These are phyloP conservation scores for Myxozyma vanderwaltii DNA, from an alignment of 805 yeast genomes.

Conservation along the genomic window DNA sequence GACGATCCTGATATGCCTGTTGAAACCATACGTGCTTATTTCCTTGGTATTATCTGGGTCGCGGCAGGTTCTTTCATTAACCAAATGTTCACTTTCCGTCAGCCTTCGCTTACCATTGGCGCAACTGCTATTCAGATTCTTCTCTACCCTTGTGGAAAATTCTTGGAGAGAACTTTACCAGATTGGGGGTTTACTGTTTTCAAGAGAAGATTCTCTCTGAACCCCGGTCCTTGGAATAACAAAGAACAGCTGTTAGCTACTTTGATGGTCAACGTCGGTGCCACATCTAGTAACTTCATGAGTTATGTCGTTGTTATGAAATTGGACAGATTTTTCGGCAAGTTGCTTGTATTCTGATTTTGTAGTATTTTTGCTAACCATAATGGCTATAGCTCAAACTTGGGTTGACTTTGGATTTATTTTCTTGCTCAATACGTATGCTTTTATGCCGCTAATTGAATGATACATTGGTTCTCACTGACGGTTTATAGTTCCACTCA, in stretches of 20 bases:
- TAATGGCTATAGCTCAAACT: too few species aligned
- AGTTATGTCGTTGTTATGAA: slow-evolving; percentile 8
- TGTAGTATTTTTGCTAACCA: too few species aligned
- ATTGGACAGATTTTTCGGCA: slow-evolving; percentile 46
- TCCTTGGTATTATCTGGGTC: slow-evolving; percentile 55
- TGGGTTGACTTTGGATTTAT: slow-evolving; percentile 55
- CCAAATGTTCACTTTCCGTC: slow-evolving; percentile 59
- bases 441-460: slow-evolving; percentile 62
- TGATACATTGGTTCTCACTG: too few species aligned
- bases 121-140: slow-evolving; percentile 67
- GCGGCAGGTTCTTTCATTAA: slow-evolving; percentile 62
- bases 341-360: too few species aligned
- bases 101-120: slow-evolving; percentile 58
- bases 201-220: slow-evolving; percentile 48
- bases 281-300: slow-evolving; percentile 7
- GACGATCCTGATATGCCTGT: slow-evolving; percentile 48
- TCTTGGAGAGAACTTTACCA: slow-evolving; percentile 26
- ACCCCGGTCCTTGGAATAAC: slow-evolving; percentile 64
- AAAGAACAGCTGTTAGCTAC: slow-evolving; percentile 32
- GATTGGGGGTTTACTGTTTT: slow-evolving; percentile 25
- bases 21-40: slow-evolving; percentile 37
- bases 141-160: slow-evolving; percentile 60
- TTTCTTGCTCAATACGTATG: slow-evolving; percentile 47
- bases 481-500: too few species aligned
- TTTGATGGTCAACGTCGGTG: slow-evolving; percentile 27